These are phyloP conservation scores for Fusarium xyrophilum DNA, from an alignment of 2,329 filamentous ascomycete species.

Conservation along the genomic window DNA sequence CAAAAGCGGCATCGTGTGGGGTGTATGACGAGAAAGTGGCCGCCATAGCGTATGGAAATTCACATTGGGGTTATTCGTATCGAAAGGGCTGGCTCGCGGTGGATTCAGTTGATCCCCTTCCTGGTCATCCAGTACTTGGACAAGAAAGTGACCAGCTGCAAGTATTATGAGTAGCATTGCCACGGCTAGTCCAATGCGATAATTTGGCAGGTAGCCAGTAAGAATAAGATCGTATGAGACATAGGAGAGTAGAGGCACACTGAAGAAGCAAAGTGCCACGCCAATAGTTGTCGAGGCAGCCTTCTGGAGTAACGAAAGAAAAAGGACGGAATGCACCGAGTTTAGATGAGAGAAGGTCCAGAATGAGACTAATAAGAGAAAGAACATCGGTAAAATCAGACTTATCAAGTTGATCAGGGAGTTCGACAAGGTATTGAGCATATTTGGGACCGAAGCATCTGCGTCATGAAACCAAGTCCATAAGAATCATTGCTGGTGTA, in stretches of 20 bases:
- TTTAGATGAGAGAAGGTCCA: not conserved
- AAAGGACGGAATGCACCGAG: not conserved
- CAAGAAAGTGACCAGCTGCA: not conserved
- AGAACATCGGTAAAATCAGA: not conserved
- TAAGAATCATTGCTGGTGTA: not conserved
- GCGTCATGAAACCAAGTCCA: not conserved
- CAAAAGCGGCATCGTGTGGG: not conserved
- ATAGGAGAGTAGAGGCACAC: not conserved
- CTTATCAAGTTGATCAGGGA: not conserved
- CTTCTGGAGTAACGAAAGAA: not conserved
- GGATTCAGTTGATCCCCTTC: not conserved
- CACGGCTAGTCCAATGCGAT: not conserved
- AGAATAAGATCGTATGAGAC: not conserved
- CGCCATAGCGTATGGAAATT: not conserved
- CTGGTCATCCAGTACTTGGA: not conserved
- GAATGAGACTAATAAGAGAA: not conserved
- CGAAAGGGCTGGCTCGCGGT: rapidly evolving
- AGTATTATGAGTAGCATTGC: not conserved
- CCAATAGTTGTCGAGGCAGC: not conserved
- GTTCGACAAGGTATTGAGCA: not conserved
- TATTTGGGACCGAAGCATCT: not conserved
- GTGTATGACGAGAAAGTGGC: not conserved
- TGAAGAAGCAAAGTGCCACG: not conserved
- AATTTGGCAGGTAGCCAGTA: not conserved
- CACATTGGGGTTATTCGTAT: not conserved